Evolutionary conservation across 2,329 filamentous ascomycete species (phyloP).

Genomic region (Aspergillaceae sp.): DNA sequence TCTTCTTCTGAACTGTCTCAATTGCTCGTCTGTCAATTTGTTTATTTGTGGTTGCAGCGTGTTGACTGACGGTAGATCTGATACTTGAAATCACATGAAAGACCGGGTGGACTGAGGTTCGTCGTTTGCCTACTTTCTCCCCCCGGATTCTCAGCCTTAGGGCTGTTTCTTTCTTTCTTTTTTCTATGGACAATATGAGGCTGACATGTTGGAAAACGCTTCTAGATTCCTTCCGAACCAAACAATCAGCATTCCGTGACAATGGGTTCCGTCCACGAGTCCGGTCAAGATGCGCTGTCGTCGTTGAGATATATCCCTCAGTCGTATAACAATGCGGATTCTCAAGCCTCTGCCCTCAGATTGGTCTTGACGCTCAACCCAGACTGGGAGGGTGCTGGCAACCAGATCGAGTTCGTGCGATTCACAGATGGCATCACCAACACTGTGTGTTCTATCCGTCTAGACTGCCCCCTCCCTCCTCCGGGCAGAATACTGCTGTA

Average conservation of each 20-base stretch:
- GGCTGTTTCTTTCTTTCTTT: background rate
- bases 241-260: background rate
- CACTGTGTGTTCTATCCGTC: conserved; percentile 48
- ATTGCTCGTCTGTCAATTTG: conserved; percentile 13
- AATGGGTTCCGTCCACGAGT: conserved; percentile 19
- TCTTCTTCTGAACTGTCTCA: conserved; percentile 5
- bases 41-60: no score
- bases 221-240: background rate
- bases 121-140: background rate
- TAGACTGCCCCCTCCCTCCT: background rate
- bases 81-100: background rate
- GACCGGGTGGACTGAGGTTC: background rate
- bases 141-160: background rate
- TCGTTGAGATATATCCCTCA: conserved; percentile 55
- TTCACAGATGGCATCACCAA: conserved; percentile 99
- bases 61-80: background rate
- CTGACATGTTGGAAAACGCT: background rate
- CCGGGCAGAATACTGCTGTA: background rate
- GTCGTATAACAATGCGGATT: conserved; percentile 67
- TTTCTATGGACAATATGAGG: no score
- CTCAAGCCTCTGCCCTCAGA: conserved; percentile 66
- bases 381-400: conserved; percentile 67
- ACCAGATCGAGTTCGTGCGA: conserved; percentile 71
- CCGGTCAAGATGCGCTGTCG: conserved; percentile 8
- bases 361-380: conserved; percentile 73